Conservation (phyloP, 495 filamentous ascomycete species). For the Podospora bellae-mahoneyi region DNA sequence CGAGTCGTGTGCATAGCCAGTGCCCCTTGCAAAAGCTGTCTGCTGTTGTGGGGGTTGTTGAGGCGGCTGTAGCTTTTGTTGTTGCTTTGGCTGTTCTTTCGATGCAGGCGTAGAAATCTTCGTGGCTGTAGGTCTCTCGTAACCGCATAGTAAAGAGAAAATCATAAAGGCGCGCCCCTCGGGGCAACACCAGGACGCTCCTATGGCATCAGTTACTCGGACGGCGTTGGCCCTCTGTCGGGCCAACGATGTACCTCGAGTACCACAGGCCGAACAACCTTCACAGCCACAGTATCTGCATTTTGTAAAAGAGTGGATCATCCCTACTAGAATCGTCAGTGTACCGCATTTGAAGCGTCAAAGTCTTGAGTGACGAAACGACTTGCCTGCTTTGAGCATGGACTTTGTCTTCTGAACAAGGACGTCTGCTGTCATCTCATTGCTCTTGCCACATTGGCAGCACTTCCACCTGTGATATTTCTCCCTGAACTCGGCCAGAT, state of each 20-base stretch:
- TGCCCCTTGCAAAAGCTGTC: conserved; percentile 20
- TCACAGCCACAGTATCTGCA: conserved; percentile 19
- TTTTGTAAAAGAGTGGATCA: conserved; percentile 17
- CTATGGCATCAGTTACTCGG: not conserved
- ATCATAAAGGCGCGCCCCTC: conserved; percentile 30
- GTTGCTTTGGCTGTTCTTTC: not conserved
- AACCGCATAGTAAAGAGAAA: conserved; percentile 35
- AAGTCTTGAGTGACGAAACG: not conserved
- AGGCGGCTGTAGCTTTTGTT: too few relatives aligned
- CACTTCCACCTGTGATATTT: not conserved
- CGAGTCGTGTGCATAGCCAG: conserved; percentile 23
- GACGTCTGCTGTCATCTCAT: not conserved
- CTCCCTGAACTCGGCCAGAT: not conserved
- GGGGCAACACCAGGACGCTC: conserved; percentile 34
- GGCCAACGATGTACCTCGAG: not conserved
- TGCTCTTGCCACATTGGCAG: not conserved
- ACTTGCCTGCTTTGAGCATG: conserved; percentile 11
- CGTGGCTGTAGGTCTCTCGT: conserved; percentile 2
- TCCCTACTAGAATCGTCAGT: conserved; percentile 13
- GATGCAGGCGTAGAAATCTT: not conserved
- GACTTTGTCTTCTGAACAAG: conserved; percentile 9
- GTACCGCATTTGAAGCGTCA: too few relatives aligned
- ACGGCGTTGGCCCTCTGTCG: not conserved
- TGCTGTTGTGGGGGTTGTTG: not conserved
- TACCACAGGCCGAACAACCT: conserved; percentile 11